These are phyloP conservation scores for Dipteronia sinensis DNA, from an alignment of 345 rosid species.

Conservation along the genomic window DNA sequence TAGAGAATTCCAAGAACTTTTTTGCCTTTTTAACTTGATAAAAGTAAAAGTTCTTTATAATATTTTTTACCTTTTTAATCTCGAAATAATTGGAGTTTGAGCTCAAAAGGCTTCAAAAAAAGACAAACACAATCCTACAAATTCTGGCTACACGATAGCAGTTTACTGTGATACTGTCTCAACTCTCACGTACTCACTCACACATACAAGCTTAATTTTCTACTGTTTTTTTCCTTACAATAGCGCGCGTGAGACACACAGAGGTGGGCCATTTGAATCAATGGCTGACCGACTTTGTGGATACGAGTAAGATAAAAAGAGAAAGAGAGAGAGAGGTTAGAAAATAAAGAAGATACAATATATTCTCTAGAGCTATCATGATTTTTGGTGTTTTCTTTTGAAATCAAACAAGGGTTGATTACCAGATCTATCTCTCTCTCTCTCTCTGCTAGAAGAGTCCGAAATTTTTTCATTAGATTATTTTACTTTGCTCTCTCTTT, in stretches of 20 bases:
- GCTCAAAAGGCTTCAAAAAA: conserved; percentile 17
- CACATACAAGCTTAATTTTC: not conserved
- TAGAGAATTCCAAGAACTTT: not conserved
- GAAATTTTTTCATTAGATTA: conserved; percentile 33
- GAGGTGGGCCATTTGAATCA: conserved; percentile 26
- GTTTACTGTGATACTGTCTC: conserved; percentile 18
- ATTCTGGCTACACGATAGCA: conserved; percentile 28
- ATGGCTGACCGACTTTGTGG: conserved; percentile 37
- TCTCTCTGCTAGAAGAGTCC: conserved; percentile 42
- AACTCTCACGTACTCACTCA: not conserved
- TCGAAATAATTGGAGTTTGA: conserved; percentile 26
- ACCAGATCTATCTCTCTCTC: conserved; percentile 34
- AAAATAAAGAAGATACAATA: conserved; percentile 25
- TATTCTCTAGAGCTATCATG: conserved; percentile 33
- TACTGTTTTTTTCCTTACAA: not conserved
- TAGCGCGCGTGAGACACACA: conserved; percentile 9
- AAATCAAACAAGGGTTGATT: conserved; percentile 32
- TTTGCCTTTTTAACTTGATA: not conserved
- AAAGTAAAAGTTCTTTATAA: not conserved
- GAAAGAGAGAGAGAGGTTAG: conserved; percentile 21
- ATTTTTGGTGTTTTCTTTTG: conserved; percentile 45
- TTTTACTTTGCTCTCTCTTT: conserved; percentile 7
- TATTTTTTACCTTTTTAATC: not conserved
- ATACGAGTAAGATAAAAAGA: conserved; percentile 20
- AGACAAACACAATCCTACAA: conserved; percentile 33